These are phyloP conservation scores for Apocynum venetum DNA, from an alignment of 257 asterid genomes.

Conservation along the genomic window DNA sequence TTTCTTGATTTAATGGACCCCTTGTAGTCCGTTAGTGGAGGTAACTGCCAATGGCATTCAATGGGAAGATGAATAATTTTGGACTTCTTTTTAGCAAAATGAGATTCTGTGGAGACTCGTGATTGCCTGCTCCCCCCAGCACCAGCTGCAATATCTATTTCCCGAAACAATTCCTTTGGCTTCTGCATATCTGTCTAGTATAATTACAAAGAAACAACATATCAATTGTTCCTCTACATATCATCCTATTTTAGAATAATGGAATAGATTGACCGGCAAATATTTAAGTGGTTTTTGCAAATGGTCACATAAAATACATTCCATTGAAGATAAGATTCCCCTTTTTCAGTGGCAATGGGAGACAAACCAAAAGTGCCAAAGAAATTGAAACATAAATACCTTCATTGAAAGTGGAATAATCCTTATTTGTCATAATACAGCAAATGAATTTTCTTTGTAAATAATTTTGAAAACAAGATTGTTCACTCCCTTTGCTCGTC, in stretches of 20 bases:
- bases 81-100: constrained; percentile 21
- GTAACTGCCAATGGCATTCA: constrained; percentile 50
- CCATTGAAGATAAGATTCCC: neutral
- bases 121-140: constrained; percentile 22
- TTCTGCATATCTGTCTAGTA: constrained; percentile 42
- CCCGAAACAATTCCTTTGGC: constrained; percentile 40
- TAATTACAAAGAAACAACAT: constrained; percentile 11
- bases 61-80: constrained; percentile 42
- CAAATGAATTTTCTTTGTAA: neutral
- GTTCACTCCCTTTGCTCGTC: neutral
- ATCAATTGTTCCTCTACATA: neutral
- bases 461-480: neutral
- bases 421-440: neutral
- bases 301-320: neutral
- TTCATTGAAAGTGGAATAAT: neutral
- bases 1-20: neutral
- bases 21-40: constrained; percentile 21
- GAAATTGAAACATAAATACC: neutral
- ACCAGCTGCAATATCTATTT: constrained; percentile 30
- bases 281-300: neutral
- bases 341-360: too few species aligned
- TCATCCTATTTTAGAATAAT: neutral
- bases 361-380: neutral
- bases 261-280: neutral
- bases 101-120: constrained; percentile 17